These are phyloP conservation scores for Amanita thiersii DNA, from an alignment of 768 basidiomycete genomes.

Conservation along the genomic window DNA sequence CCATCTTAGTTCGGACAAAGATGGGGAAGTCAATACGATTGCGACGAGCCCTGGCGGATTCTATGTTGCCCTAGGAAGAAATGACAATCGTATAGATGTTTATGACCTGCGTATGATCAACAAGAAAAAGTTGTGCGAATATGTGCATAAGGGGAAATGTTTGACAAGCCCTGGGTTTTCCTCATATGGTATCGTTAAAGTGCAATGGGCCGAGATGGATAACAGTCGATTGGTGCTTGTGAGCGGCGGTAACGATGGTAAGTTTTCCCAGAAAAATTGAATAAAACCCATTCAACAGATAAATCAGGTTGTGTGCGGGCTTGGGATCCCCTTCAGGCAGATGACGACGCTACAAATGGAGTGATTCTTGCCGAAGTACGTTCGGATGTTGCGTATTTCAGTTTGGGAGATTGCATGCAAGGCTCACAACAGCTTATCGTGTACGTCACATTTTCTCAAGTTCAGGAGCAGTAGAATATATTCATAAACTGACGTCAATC, in stretches of 20 bases:
- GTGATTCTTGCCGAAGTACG: slow-evolving; percentile 40
- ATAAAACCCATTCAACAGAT: no score
- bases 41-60: slow-evolving; percentile 53
- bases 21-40: slow-evolving; percentile 40
- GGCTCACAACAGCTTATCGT: slow-evolving; percentile 52
- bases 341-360: slow-evolving; percentile 32
- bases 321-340: slow-evolving; percentile 50
- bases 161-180: slow-evolving; percentile 21
- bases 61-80: slow-evolving; percentile 52
- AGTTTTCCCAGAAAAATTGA: slow-evolving; percentile 14
- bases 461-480: background rate
- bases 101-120: slow-evolving; percentile 54
- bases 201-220: slow-evolving; percentile 43
- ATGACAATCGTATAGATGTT: slow-evolving; percentile 49
- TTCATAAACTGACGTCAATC: background rate
- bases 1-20: slow-evolving; percentile 14
- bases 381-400: slow-evolving; percentile 52
- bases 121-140: slow-evolving; percentile 36
- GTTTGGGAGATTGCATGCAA: slow-evolving; percentile 43
- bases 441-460: slow-evolving; percentile 28
- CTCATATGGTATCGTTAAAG: slow-evolving; percentile 43
- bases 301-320: slow-evolving; percentile 56
- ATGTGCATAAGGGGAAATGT: slow-evolving; percentile 31
- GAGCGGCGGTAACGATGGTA: slow-evolving; percentile 62
- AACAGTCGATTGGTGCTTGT: slow-evolving; percentile 34